Percentiles rank a stretch among this genome's conserved stretches.
Evolutionary conservation across 1,284 basidiomycete genomes (phyloP).

Genomic region (Amylostereum areolatum): DNA sequence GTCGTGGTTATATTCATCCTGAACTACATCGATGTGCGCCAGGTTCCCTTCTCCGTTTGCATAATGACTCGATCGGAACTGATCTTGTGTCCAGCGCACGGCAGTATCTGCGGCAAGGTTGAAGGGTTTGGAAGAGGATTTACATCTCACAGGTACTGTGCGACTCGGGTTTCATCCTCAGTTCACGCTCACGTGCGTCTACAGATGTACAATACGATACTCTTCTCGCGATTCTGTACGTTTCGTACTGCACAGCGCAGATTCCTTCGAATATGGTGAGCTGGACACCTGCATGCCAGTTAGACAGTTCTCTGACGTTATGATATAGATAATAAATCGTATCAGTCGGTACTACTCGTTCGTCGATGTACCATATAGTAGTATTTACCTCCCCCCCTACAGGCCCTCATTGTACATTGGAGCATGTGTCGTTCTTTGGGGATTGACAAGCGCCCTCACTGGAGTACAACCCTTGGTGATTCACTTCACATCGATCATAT

Average conservation of each 20-base stretch:
- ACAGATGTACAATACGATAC: slow-evolving; percentile 56
- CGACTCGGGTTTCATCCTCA: slow-evolving; percentile 4
- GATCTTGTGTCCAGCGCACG: slow-evolving; percentile 45
- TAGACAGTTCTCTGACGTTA: no score
- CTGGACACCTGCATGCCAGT: no score
- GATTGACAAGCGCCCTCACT: slow-evolving; percentile 54
- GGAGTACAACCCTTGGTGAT: slow-evolving; percentile 37
- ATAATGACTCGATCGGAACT: background rate
- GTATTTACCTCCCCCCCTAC: background rate
- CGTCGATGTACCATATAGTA: no score
- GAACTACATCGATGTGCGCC: slow-evolving; percentile 63
- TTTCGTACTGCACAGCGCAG: slow-evolving; percentile 55
- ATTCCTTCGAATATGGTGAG: slow-evolving; percentile 68
- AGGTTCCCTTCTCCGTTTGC: slow-evolving; percentile 1
- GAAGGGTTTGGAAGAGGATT: slow-evolving; percentile 54
- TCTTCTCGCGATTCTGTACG: slow-evolving; percentile 54
- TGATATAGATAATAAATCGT: slow-evolving; percentile 49
- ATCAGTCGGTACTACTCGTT: slow-evolving; percentile 31
- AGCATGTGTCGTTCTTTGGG: slow-evolving; percentile 55
- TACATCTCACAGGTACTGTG: slow-evolving; percentile 40
- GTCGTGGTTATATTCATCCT: slow-evolving; percentile 59
- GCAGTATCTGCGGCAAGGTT: slow-evolving; percentile 55
- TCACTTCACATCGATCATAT: background rate
- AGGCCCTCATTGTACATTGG: slow-evolving; percentile 64
- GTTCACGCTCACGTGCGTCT: no score